A percentile compares a stretch with the other conserved stretches of the same genome.
These are phyloP conservation scores for Ustilago sp. DNA, from an alignment of 1,284 basidiomycete species.

Conservation along the genomic window DNA sequence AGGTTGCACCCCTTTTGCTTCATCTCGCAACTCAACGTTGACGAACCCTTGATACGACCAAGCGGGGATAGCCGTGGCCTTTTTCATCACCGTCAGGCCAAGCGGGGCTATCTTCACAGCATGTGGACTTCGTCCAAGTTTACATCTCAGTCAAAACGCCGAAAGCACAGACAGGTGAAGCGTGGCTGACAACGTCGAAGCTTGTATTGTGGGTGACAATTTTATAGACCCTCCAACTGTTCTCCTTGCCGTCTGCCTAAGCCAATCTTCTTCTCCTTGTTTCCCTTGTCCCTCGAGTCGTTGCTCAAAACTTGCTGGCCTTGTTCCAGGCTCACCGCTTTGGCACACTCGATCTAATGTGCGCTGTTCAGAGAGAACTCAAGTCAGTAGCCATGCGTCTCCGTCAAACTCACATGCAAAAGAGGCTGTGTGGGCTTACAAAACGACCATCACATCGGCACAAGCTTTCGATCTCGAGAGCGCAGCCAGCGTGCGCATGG, in stretches of 20 bases:
- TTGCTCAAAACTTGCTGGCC: constrained; percentile 14
- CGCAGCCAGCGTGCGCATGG: constrained; percentile 17
- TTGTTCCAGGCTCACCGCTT: constrained; percentile 15
- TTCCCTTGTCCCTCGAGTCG: constrained; percentile 11
- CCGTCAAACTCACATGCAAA: neutral
- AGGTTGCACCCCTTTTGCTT: neutral
- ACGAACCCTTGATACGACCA: too few relatives aligned
- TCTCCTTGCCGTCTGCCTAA: constrained; percentile 5
- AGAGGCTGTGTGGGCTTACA: constrained; percentile 1
- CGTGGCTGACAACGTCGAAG: neutral
- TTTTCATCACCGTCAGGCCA: too few relatives aligned
- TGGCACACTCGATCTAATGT: constrained; percentile 19
- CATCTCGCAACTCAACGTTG: neutral
- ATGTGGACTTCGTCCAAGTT: neutral
- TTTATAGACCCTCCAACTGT: constrained; percentile 5
- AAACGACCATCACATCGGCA: constrained; percentile 32
- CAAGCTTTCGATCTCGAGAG: constrained; percentile 23
- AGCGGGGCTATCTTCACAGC: too few relatives aligned
- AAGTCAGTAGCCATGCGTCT: neutral
- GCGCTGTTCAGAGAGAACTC: constrained; percentile 8
- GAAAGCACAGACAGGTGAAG: neutral
- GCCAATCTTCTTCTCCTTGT: constrained; percentile 25
- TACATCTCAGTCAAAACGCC: too few relatives aligned
- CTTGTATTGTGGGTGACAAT: neutral
- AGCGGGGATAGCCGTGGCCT: too few relatives aligned